Evolutionary conservation across 1,284 basidiomycete species (phyloP).

Genomic region (Peniophora sp.): DNA sequence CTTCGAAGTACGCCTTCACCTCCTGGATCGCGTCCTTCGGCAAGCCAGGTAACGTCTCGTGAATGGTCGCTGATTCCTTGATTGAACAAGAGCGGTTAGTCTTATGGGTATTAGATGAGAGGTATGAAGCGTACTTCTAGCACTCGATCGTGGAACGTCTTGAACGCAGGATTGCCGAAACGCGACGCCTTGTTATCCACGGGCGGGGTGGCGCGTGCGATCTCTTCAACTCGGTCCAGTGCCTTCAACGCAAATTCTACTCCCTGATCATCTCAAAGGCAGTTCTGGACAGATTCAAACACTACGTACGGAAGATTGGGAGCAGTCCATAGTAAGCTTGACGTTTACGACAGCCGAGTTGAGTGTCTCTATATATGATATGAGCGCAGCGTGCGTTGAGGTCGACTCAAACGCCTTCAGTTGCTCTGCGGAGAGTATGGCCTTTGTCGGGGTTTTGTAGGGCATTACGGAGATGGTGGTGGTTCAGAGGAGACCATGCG

Average conservation of each 20-base stretch:
- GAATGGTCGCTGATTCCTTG: constrained; percentile 42
- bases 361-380: constrained; percentile 69
- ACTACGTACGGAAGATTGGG: constrained; percentile 46
- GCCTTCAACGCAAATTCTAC: constrained; percentile 54
- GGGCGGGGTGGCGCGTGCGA: constrained; percentile 71
- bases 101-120: no score
- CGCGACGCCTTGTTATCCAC: constrained; percentile 88
- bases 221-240: constrained; percentile 58
- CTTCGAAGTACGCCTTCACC: constrained; percentile 74
- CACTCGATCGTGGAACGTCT: constrained; percentile 73
- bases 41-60: constrained; percentile 50
- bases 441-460: constrained; percentile 45
- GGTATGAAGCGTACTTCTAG: constrained; percentile 59
- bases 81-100: not conserved
- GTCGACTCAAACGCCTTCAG: constrained; percentile 80
- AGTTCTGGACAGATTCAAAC: constrained; percentile 1
- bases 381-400: constrained; percentile 60
- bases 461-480: no score
- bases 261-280: constrained; percentile 34
- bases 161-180: constrained; percentile 97
- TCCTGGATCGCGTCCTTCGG: constrained; percentile 56
- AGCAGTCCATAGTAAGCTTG: constrained; percentile 64
- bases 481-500: no score
- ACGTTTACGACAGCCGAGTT: constrained; percentile 75
- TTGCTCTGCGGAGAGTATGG: constrained; percentile 74